These are phyloP conservation scores for Sisymbrium altissimum DNA, from an alignment of 345 rosid species.

Conservation along the genomic window DNA sequence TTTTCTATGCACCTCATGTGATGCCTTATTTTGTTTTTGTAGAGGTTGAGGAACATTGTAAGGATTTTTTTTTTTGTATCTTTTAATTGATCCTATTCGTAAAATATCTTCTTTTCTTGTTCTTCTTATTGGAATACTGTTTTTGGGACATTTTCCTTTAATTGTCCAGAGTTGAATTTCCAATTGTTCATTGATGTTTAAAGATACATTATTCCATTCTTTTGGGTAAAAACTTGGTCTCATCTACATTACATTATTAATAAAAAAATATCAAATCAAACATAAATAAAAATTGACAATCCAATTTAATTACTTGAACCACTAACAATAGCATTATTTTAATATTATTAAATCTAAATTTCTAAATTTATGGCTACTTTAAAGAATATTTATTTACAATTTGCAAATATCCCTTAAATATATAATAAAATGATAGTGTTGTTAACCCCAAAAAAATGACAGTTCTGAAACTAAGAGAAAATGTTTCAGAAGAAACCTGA, in stretches of 20 bases:
- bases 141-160: not conserved
- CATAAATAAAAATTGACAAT: too few relatives aligned
- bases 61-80: not conserved
- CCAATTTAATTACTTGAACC: too few relatives aligned
- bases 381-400: too few relatives aligned
- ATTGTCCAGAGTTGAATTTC: not conserved
- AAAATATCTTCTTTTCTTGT: not conserved
- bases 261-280: too few relatives aligned
- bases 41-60: not conserved
- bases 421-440: too few relatives aligned
- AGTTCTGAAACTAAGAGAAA: too few relatives aligned
- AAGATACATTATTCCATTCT: not conserved
- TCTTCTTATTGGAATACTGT: not conserved
- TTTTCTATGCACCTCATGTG: not conserved
- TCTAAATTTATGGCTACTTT: too few relatives aligned
- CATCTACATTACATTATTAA: not conserved
- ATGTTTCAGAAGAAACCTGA: too few relatives aligned
- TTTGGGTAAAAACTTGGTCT: constrained; percentile 1
- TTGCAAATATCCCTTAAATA: too few relatives aligned
- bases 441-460: too few relatives aligned
- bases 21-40: not conserved
- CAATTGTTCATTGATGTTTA: not conserved
- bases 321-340: too few relatives aligned
- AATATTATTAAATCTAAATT: too few relatives aligned
- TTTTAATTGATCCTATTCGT: not conserved